phyloP scores from a whole-genome alignment of 805 yeast species.

The Yarrowia sp. region DNA sequence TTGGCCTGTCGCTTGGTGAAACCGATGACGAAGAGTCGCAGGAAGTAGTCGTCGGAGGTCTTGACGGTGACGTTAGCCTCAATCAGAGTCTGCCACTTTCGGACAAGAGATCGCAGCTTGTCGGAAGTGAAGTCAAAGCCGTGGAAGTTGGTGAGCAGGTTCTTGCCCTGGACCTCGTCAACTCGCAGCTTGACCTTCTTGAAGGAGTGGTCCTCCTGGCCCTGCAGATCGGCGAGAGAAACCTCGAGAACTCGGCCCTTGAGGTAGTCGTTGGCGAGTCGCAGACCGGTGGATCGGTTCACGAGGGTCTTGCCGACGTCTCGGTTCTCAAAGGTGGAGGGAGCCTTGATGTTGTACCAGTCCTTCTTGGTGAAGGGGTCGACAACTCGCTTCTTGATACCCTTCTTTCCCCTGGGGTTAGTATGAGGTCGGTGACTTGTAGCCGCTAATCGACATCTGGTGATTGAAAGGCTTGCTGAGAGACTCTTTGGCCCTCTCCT shows the following conservation, averaged over 20 bases:
- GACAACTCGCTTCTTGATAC: slow-evolving; percentile 98
- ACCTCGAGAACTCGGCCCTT: slow-evolving; percentile 98
- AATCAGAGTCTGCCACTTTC: slow-evolving; percentile 98
- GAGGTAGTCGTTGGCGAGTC: slow-evolving; percentile 96
- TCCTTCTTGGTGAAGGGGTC: slow-evolving; percentile 99
- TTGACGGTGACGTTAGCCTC: slow-evolving; percentile 98
- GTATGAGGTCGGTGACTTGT: not conserved
- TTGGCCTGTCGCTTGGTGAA: slow-evolving; percentile 97
- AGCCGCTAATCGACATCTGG: too few relatives aligned
- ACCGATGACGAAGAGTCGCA: slow-evolving; percentile 96
- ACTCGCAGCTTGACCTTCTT: slow-evolving; percentile 97
- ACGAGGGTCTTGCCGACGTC: slow-evolving; percentile 98
- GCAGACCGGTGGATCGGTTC: slow-evolving; percentile 97
- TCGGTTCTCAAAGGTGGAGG: slow-evolving; percentile 98
- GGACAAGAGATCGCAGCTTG: slow-evolving; percentile 95
- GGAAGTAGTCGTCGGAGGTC: slow-evolving; percentile 96
- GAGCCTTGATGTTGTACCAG: slow-evolving; percentile 98
- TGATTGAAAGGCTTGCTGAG: too few relatives aligned
- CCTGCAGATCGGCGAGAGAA: slow-evolving; percentile 95
- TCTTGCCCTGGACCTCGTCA: slow-evolving; percentile 98
- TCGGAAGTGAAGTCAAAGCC: slow-evolving; percentile 98
- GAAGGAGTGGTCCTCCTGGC: slow-evolving; percentile 98
- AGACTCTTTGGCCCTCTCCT: too few relatives aligned
- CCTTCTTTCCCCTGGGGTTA: slow-evolving; percentile 80
- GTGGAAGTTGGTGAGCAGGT: slow-evolving; percentile 99